Conservation (phyloP, 148 eudicot genomes). For the Bassia scoparia region DNA sequence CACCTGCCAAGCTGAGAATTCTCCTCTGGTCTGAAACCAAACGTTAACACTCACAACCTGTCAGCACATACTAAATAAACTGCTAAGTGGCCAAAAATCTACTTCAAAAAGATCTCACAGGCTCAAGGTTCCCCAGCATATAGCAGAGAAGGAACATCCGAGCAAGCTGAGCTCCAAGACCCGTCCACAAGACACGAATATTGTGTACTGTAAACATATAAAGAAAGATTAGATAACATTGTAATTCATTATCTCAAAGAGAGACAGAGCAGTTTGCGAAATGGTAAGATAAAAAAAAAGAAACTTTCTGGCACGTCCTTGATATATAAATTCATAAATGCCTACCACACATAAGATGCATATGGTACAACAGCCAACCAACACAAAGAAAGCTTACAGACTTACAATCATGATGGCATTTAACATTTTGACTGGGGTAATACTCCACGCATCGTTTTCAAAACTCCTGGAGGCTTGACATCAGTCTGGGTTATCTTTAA, state of each 20-base stretch:
- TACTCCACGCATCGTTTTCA: conserved; percentile 66
- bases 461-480: conserved; percentile 74
- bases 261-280: background rate
- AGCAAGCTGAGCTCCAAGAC: conserved; percentile 89
- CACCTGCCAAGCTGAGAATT: conserved; percentile 41
- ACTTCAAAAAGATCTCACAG: conserved; percentile 41
- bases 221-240: background rate
- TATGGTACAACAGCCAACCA: background rate
- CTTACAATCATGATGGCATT: conserved; percentile 53
- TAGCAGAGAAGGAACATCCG: conserved; percentile 96
- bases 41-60: background rate
- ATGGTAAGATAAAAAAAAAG: too few relatives aligned
- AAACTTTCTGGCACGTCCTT: too few relatives aligned
- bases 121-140: conserved; percentile 95
- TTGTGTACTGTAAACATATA: conserved; percentile 40
- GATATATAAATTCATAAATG: background rate
- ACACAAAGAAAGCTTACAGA: conserved; percentile 42
- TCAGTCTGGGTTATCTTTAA: conserved; percentile 49
- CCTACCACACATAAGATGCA: background rate
- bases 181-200: conserved; percentile 82
- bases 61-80: background rate
- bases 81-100: background rate
- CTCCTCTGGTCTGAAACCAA: conserved; percentile 57
- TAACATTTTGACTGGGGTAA: conserved; percentile 50
- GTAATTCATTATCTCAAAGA: background rate